Evolutionary conservation across 441 rosid species (phyloP).

Genomic region (Hura crepitans): DNA sequence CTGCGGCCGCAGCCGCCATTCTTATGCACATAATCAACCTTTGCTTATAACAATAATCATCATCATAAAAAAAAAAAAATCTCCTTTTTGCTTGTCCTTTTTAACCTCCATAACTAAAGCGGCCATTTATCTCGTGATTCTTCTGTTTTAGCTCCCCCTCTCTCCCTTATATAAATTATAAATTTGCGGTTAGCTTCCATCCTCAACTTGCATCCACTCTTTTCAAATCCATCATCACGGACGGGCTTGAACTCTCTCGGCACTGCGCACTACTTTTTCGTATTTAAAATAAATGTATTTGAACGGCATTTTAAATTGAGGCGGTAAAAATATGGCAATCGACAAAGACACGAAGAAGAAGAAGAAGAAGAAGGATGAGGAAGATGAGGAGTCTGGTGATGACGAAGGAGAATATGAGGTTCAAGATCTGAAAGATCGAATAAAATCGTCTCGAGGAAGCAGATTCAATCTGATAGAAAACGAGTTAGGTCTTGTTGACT

Average conservation of each 20-base stretch:
- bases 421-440: conserved; percentile 42
- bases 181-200: neutral
- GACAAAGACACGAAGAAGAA: neutral
- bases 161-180: neutral
- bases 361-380: neutral
- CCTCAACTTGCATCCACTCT: neutral
- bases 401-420: conserved; percentile 34
- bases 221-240: neutral
- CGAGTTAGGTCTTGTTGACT: conserved; percentile 37
- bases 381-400: neutral
- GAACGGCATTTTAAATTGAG: neutral
- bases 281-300: neutral
- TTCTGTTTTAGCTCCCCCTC: neutral
- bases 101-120: neutral
- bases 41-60: neutral
- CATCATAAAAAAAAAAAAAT: neutral
- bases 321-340: neutral
- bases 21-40: neutral
- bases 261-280: neutral
- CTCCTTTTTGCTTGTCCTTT: neutral
- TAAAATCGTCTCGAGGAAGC: conserved; percentile 44
- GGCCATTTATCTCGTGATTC: conserved; percentile 17
- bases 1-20: too few species aligned
- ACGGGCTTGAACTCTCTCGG: conserved; percentile 5
- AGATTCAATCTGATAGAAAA: conserved; percentile 43